A percentile compares a stretch with the other conserved stretches of the same genome.
Evolutionary conservation across 768 basidiomycete genomes (phyloP).

Genomic region (Tulasnella sp.): DNA sequence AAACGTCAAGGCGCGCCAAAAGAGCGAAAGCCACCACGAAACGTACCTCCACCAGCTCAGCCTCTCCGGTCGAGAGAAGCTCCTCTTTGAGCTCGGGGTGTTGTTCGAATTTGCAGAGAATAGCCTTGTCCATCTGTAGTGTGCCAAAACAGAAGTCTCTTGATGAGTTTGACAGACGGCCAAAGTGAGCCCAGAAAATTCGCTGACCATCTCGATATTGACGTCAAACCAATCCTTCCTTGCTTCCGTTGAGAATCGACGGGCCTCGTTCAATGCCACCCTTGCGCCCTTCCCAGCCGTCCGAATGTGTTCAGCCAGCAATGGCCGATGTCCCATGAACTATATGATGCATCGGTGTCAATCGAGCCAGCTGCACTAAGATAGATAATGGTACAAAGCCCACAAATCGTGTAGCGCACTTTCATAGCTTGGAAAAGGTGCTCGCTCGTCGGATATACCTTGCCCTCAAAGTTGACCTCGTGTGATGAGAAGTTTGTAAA

Average conservation of each 20-base stretch:
- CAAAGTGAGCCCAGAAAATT: not conserved
- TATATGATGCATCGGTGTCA: no score
- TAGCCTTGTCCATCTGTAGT: conserved; percentile 18
- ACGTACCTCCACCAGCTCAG: conserved; percentile 18
- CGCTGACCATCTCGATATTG: conserved; percentile 15
- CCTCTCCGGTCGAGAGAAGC: conserved; percentile 17
- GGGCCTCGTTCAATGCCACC: conserved; percentile 15
- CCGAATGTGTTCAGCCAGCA: conserved; percentile 20
- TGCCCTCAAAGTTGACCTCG: no score
- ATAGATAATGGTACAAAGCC: no score
- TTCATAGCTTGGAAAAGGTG: no score
- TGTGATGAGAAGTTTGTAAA: no score
- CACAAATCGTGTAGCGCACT: no score
- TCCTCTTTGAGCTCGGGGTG: conserved; percentile 11
- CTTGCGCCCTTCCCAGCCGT: not conserved
- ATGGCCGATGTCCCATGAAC: conserved; percentile 16
- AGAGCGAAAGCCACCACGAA: not conserved
- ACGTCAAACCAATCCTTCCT: conserved; percentile 16
- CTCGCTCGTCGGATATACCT: no score
- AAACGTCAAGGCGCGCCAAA: not conserved
- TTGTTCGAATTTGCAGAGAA: conserved; percentile 19
- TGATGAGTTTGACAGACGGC: no score
- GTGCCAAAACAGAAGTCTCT: no score
- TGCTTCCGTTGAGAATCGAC: conserved; percentile 4
- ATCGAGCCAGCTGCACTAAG: no score